A percentile compares a stretch with the other conserved stretches of the same genome.
phyloP scores from a whole-genome alignment of 2,329 filamentous ascomycete genomes.

The Botryotinia narcissicola region DNA sequence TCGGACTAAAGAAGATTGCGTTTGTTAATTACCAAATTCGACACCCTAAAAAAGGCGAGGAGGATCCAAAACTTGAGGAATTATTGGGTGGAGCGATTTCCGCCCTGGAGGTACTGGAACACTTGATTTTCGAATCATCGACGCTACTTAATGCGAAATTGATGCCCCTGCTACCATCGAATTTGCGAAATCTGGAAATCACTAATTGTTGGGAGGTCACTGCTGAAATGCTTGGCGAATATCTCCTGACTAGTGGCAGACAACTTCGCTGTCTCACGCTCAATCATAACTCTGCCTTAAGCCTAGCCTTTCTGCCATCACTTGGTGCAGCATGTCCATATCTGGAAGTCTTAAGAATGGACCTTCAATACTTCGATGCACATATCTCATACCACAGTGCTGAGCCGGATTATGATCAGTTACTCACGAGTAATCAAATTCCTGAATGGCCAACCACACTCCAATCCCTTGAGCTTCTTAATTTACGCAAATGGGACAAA shows the following conservation, averaged over 20 bases:
- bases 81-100: conserved; percentile 45
- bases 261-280: conserved; percentile 67
- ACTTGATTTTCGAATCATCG: conserved; percentile 72
- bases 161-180: conserved; percentile 65
- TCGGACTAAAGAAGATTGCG: conserved; percentile 52
- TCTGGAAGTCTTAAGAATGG: conserved; percentile 70
- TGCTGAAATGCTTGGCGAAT: conserved; percentile 62
- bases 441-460: conserved; percentile 78
- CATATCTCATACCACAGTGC: conserved; percentile 67
- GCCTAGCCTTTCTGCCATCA: conserved; percentile 68
- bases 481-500: conserved; percentile 72
- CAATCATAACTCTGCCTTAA: conserved; percentile 76
- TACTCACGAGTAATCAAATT: conserved; percentile 61
- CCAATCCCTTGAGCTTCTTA: conserved; percentile 68
- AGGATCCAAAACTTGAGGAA: conserved; percentile 42
- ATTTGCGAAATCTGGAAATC: conserved; percentile 66
- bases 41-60: conserved; percentile 40
- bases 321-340: conserved; percentile 67
- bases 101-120: conserved; percentile 61
- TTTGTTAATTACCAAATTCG: conserved; percentile 64
- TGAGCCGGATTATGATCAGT: conserved; percentile 69
- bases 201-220: conserved; percentile 76
- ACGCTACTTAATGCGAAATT: conserved; percentile 67
- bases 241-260: conserved; percentile 64
- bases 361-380: conserved; percentile 73